A percentile compares a stretch with the other conserved stretches of the same genome.
Evolutionary conservation across 2,329 filamentous ascomycete genomes (phyloP).

Genomic region (Hymenoscyphus repandus): DNA sequence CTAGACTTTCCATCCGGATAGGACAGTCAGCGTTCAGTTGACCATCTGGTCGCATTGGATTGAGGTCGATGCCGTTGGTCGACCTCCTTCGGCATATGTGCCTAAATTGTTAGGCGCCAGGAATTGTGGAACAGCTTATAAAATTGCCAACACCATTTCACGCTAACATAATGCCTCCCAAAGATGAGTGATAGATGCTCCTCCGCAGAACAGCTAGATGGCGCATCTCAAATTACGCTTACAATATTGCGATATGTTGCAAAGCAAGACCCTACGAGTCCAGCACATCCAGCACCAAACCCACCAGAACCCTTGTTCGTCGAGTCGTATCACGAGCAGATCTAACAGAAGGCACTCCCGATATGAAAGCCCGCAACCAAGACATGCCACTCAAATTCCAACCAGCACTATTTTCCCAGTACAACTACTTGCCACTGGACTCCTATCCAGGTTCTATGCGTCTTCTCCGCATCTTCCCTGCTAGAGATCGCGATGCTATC

Average conservation of each 20-base stretch:
- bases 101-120: too few species aligned
- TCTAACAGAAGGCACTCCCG: background rate
- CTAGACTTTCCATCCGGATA: too few species aligned
- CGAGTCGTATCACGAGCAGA: background rate
- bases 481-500: conserved; percentile 1
- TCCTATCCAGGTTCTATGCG: conserved; percentile 10
- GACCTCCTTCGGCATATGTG: too few species aligned
- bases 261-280: background rate
- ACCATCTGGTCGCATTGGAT: too few species aligned
- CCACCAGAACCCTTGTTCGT: too few species aligned
- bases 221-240: background rate
- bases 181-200: background rate
- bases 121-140: too few species aligned
- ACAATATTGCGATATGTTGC: background rate
- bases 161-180: too few species aligned
- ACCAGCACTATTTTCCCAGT: background rate
- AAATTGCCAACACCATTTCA: too few species aligned
- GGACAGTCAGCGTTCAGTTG: too few species aligned
- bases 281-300: background rate
- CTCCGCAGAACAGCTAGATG: background rate
- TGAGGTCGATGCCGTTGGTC: too few species aligned
- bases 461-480: conserved; percentile 12
- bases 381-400: background rate
- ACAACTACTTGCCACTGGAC: conserved; percentile 14
- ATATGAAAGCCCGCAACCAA: background rate